Evolutionary conservation across 2,329 filamentous ascomycete genomes (phyloP), one percentile per base, ranked within the genome.

Genomic region (Fusarium sp.): DNA sequence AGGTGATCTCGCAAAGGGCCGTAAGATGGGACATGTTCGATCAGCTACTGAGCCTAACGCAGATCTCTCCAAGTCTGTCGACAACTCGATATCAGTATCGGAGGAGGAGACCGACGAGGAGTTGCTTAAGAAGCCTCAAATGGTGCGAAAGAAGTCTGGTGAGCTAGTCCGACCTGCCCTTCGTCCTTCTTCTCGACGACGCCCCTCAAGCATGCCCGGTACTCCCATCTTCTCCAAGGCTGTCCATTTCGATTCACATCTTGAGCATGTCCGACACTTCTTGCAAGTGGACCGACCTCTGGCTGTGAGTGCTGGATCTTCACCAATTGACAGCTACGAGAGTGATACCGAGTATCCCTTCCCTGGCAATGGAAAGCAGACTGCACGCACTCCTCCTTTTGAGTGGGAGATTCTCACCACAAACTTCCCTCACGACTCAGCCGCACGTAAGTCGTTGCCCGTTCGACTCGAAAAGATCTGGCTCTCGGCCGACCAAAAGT

Each of bases 61-160:
- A 23, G 81, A 83, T 23, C 72, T 85, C 27, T 78, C 78, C 27
- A 83, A 84, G 67, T 85, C 86, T 1, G 78, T 80, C 15, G 86
- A 86, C 42, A 85, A 83, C 60, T 89, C 88, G 4, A 68, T 84
- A 35, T 83, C 83, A 5, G 81, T 79, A 12, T 90, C 89, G 2
- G 89, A 91, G 52, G 90, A 93, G 67, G 90, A 91, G 78, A 88
- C 81, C 72, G 91, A 87, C 77, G 83, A 89, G 80, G 83, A 91
- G 60, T 75, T 87, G 67, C 81, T 79, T 70, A 86, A 84, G 75
- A 97, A 96, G 83, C 94, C 95, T n/a, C 90, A 91, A 58, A 97
- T 98, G 90, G 91, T 99, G 14, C 91, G 96, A 76, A 99, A 99
- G 85, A 99, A 99, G 87, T 98, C 96, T 41, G 96, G 96, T 37